phyloP scores from a whole-genome alignment of 176 grass and related monocot genomes.

The Aegilops speltoides region DNA sequence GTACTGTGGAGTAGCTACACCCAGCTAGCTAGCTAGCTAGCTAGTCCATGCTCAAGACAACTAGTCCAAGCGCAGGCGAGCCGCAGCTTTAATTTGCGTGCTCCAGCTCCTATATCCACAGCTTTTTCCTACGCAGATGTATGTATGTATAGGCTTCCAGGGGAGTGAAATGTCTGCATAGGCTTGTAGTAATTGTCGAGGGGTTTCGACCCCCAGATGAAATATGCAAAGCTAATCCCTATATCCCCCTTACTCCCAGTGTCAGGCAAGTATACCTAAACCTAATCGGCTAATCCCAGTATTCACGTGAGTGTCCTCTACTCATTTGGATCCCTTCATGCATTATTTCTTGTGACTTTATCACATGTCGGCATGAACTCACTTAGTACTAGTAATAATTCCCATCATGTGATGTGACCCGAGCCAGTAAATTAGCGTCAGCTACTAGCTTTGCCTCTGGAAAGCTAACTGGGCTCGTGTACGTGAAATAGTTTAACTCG shows the following conservation, averaged over 20 bases:
- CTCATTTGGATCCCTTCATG: no score
- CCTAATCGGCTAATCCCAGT: no score
- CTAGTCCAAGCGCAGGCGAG: slow-evolving; percentile 32
- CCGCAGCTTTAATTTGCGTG: slow-evolving; percentile 43
- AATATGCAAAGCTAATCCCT: background rate
- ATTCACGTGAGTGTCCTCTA: no score
- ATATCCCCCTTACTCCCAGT: background rate
- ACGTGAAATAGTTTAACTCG: background rate
- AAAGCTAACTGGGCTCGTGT: background rate
- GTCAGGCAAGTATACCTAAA: no score
- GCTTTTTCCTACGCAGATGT: slow-evolving; percentile 8
- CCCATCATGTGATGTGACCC: slow-evolving; percentile 20
- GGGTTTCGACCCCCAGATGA: background rate
- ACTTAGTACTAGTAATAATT: background rate
- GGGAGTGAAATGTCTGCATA: background rate
- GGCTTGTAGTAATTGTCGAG: background rate
- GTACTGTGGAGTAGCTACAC: background rate
- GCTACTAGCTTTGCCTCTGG: background rate
- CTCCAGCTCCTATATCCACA: background rate
- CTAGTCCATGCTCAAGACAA: slow-evolving; percentile 38
- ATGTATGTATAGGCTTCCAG: background rate
- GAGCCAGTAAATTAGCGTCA: slow-evolving; percentile 8
- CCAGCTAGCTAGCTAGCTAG: background rate
- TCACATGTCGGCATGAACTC: slow-evolving; percentile 34
- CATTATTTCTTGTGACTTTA: background rate